A percentile compares a stretch with the other conserved stretches of the same genome.
Conservation (phyloP, 257 asterid species). For the Solanum chmielewskii region DNA sequence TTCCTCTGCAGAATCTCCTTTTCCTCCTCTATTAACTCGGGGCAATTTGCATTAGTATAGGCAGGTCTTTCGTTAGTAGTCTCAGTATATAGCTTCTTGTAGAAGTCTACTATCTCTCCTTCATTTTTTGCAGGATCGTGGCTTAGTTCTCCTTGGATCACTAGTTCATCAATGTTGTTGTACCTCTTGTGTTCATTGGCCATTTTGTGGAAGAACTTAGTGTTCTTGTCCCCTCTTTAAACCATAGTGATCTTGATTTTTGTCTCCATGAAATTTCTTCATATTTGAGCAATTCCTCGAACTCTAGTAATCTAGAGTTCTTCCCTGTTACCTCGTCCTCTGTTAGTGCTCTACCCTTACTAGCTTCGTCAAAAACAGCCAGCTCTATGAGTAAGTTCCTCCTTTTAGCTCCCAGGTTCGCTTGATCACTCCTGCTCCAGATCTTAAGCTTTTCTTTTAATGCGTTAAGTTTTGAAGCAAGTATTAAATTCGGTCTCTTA, state of each 20-base stretch:
- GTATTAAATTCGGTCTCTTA: neutral
- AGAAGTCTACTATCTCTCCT: neutral
- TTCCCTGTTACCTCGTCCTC: neutral
- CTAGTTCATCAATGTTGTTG: neutral
- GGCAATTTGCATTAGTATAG: neutral
- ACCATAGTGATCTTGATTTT: neutral
- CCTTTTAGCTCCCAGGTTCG: neutral
- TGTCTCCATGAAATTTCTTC: neutral
- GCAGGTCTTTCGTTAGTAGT: neutral
- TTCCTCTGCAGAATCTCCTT: neutral
- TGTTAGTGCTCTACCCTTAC: neutral
- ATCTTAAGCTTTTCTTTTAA: neutral
- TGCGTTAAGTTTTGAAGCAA: neutral
- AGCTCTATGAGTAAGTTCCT: neutral
- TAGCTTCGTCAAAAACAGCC: neutral
- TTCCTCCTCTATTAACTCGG: neutral
- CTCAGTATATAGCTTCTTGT: neutral
- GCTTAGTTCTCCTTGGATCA: neutral
- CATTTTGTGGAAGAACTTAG: neutral
- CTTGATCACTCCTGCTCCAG: no score
- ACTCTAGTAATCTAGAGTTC: neutral
- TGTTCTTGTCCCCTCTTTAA: neutral
- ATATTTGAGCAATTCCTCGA: neutral
- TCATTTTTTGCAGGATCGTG: neutral
- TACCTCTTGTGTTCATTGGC: neutral